Evolutionary conservation across 805 yeast species (phyloP), one percentile per base, ranked within the genome.

Genomic region (Starmerella floris): DNA sequence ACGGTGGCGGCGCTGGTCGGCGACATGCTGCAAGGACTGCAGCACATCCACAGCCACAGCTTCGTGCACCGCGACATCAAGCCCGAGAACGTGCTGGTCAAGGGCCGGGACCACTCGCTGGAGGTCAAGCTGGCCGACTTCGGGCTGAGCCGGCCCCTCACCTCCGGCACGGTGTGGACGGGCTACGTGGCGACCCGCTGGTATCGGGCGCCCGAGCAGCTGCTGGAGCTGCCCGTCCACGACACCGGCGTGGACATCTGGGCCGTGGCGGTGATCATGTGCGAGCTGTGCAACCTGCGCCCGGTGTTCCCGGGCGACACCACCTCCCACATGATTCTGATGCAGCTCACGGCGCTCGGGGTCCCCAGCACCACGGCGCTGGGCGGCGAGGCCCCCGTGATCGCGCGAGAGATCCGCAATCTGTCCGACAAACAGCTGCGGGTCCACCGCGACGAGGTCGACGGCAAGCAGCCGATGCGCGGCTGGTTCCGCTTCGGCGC

Each of bases 131-230:
- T 88, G 44, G 95, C 95, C 2, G 98, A 88, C 78, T 88, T 88
- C 66, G 97, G 97, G 42, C 67, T 87, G 34, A 93, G 95, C 1
- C 69, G 95, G 46, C 72, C 82, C 2, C 61, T 79, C 28, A 42
- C 31, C 23, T 2, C 22, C 6, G 82, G 81, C 0, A 72, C 74
- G 0, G 48, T 39, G 6, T 67, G 83, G 57, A 82, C 96, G 0
- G 74, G 84, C 1, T 88, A 87, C 57, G 96, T 88, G 17, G 95
- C 93, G 1, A 88, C 97, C 1, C 66, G 96, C 48, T 88, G 98
- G 98, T 88, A 88, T 60, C 67, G 96, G 42, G 87, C 96, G 0
- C 98, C 98, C 0, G 98, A 88, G 57, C 65, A 88, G 41, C 63
- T 88, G 16, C 48, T 61, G 22, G 50, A 48, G 15, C 35, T 50